phyloP scores from a whole-genome alignment of 2,329 filamentous ascomycete genomes.

The Curvularia sp. region DNA sequence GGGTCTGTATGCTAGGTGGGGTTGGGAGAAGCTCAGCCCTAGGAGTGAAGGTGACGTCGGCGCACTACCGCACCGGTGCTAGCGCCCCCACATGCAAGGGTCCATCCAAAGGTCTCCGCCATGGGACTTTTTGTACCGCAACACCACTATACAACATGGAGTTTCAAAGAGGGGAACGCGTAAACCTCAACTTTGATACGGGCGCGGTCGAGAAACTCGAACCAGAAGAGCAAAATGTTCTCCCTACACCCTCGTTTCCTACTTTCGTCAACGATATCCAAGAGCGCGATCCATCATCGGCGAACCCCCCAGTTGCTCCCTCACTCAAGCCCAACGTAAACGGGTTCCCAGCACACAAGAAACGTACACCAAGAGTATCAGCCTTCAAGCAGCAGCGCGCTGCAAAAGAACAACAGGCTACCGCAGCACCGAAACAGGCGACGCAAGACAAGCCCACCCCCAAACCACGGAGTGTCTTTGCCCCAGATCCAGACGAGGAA shows the following conservation, averaged over 20 bases:
- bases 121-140: constrained; percentile 2
- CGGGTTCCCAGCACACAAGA: constrained; percentile 90
- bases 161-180: constrained; percentile 66
- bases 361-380: constrained; percentile 70
- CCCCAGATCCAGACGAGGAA: constrained; percentile 60
- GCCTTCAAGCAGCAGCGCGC: constrained; percentile 77
- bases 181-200: constrained; percentile 66
- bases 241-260: constrained; percentile 26
- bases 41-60: constrained; percentile 4
- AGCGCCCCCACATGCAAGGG: constrained; percentile 14
- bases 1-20: too few relatives aligned
- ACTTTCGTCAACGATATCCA: constrained; percentile 75
- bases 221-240: constrained; percentile 22
- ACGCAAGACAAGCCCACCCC: constrained; percentile 20
- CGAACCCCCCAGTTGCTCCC: constrained; percentile 69
- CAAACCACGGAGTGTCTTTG: constrained; percentile 22
- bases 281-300: constrained; percentile 70
- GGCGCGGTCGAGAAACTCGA: constrained; percentile 55
- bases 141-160: constrained; percentile 36
- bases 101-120: constrained; percentile 9
- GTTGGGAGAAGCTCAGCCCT: not conserved
- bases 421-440: constrained; percentile 17
- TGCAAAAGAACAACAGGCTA: constrained; percentile 36
- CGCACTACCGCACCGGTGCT: not conserved
- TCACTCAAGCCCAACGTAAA: constrained; percentile 62